Conservation (phyloP, 805 yeast species). For the Hanseniaspora opuntiae region DNA sequence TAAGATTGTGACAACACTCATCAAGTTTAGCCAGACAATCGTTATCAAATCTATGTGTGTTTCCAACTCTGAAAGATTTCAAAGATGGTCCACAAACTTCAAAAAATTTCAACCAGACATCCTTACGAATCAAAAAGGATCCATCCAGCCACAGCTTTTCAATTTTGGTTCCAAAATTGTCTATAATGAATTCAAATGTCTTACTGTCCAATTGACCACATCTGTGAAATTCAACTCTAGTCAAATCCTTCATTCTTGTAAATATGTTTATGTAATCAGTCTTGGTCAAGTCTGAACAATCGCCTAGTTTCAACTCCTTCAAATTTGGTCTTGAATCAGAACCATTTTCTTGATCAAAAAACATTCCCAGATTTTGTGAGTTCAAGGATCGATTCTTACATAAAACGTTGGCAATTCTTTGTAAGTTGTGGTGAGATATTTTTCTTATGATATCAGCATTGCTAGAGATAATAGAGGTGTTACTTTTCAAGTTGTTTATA, state of each 20-base stretch:
- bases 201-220: slow-evolving; percentile 85
- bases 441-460: slow-evolving; percentile 64
- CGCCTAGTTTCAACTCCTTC: slow-evolving; percentile 64
- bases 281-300: slow-evolving; percentile 66
- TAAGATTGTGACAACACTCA: slow-evolving; percentile 42
- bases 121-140: slow-evolving; percentile 68
- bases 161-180: slow-evolving; percentile 41
- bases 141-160: slow-evolving; percentile 63
- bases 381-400: slow-evolving; percentile 71
- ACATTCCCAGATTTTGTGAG: slow-evolving; percentile 57
- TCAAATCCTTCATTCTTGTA: slow-evolving; percentile 63
- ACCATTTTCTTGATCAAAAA: slow-evolving; percentile 37
- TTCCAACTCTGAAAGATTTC: slow-evolving; percentile 47
- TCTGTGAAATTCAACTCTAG: slow-evolving; percentile 60
- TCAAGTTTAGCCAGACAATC: slow-evolving; percentile 50
- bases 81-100: slow-evolving; percentile 42
- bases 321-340: slow-evolving; percentile 22
- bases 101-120: slow-evolving; percentile 67
- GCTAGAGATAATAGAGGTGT: slow-evolving; percentile 32
- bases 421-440: slow-evolving; percentile 60
- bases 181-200: slow-evolving; percentile 47
- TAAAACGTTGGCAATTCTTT: slow-evolving; percentile 60
- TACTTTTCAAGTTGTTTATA: slow-evolving; percentile 32
- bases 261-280: slow-evolving; percentile 59
- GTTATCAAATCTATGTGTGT: slow-evolving; percentile 72